phyloP scores from a whole-genome alignment of 1,284 basidiomycete species.

The Chalciporus piperatoides region DNA sequence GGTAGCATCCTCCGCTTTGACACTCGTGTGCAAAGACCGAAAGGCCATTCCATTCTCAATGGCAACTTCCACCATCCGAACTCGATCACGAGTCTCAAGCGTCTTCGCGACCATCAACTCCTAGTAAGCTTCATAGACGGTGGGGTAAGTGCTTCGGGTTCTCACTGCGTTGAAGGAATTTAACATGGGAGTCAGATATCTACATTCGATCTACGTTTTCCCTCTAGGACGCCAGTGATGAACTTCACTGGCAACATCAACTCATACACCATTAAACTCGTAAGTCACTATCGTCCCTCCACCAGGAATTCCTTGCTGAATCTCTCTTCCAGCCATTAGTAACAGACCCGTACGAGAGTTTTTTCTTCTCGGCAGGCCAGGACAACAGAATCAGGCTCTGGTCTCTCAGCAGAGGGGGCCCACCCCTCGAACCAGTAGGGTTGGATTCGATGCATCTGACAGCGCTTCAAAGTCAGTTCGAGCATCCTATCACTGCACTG shows the following conservation, averaged over 20 bases:
- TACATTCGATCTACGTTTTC: constrained; percentile 60
- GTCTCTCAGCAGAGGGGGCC: constrained; percentile 55
- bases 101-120: constrained; percentile 49
- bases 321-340: constrained; percentile 49
- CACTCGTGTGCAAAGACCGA: constrained; percentile 40
- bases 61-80: constrained; percentile 33
- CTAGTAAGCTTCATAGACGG: constrained; percentile 60
- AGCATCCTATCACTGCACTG: constrained; percentile 40
- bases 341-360: constrained; percentile 55
- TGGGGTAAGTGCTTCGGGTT: constrained; percentile 39
- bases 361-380: constrained; percentile 71
- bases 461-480: constrained; percentile 37
- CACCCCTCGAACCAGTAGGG: constrained; percentile 31
- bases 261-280: constrained; percentile 46
- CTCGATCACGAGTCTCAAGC: constrained; percentile 50
- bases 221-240: constrained; percentile 42
- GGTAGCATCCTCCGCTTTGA: constrained; percentile 61
- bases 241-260: constrained; percentile 56
- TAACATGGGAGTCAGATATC: constrained; percentile 45
- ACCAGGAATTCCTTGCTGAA: background rate
- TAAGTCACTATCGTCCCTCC: constrained; percentile 30
- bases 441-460: constrained; percentile 1
- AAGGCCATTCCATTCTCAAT: constrained; percentile 41
- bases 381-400: constrained; percentile 61
- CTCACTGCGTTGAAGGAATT: background rate